These are phyloP conservation scores for Geosmithia flava DNA, from an alignment of 2,329 filamentous ascomycete species.

Conservation along the genomic window DNA sequence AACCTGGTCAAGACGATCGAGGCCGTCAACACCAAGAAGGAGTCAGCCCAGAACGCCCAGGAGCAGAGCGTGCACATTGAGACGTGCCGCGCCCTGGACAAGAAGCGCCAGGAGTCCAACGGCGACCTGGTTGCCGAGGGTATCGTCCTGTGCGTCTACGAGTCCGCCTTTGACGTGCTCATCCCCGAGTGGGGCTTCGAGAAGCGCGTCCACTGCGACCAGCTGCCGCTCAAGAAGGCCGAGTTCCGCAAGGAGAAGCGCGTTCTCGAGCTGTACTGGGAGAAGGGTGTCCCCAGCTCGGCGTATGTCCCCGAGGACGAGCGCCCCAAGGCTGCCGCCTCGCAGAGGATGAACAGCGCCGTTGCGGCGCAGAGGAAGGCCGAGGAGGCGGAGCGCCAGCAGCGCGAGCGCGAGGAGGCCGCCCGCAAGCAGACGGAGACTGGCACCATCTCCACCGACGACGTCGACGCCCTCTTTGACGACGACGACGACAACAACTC, in stretches of 20 bases:
- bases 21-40: conserved; percentile 97
- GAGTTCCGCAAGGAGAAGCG: conserved; percentile 96
- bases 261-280: conserved; percentile 94
- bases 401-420: conserved; percentile 80
- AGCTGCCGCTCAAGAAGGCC: conserved; percentile 96
- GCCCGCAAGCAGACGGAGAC: conserved; percentile 91
- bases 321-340: conserved; percentile 70
- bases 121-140: conserved; percentile 92
- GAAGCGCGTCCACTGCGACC: conserved; percentile 98
- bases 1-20: conserved; percentile 84
- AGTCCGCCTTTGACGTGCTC: conserved; percentile 94
- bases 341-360: conserved; percentile 62
- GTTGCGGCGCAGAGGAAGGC: conserved; percentile 67
- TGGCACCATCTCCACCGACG: conserved; percentile 84
- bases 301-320: conserved; percentile 96
- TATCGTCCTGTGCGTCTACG: conserved; percentile 93
- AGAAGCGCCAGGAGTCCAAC: conserved; percentile 71
- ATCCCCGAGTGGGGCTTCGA: conserved; percentile 98
- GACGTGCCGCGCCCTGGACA: conserved; percentile 91
- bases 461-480: conserved; percentile 90
- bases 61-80: conserved; percentile 99
- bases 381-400: conserved; percentile 68
- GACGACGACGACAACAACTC: conserved; percentile 82
- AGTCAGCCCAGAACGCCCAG: conserved; percentile 92
- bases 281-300: conserved; percentile 96